Evolutionary conservation across 495 filamentous ascomycete genomes (phyloP), one percentile per base, ranked within the genome.

Genomic region (Chaetomium cochliodes): DNA sequence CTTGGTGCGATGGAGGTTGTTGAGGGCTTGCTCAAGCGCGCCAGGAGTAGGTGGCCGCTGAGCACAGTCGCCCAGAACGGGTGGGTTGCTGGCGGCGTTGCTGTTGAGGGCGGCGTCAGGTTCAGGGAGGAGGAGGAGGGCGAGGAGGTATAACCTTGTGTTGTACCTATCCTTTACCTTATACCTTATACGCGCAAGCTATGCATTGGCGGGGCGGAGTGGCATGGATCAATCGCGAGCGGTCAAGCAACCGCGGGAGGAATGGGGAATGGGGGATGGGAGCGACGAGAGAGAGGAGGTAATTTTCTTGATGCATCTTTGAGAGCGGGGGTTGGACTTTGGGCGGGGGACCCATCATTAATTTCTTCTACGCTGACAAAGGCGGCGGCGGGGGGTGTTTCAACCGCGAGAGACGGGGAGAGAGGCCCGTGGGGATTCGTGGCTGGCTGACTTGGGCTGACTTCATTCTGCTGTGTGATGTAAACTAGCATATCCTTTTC

Each of bases 21-120:
- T 5, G 92, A 96, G 67, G 90, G 85, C 0, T 78, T 97, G 22
- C 72, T 98, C 52, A 92, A 90, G 73, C 85, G 96, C 62, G 89
- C 88, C 16, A 84, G 87, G 28, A 89, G 85, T 59, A 80, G 94
- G 47, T 92, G 88, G 84, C 79, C 79, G 25, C 73, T 97, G 60
- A 84, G 88, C 65, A 86, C 87, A 63, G 87, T 97, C 37, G 86
- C 82, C 46, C 80, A 83, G 57, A 82, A 84, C 58, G 83, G 86
- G 58, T 98, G 92, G 92, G 90, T 98, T 6, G 77, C 75, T 33
- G 82, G 82, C 23, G 93, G 86, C 5, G 88, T 98, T 46, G 68
- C 81, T 62, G 86, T 93, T 5, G 85, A 87, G 8, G 88, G 84
- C 18, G 89, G 91, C 7, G 77, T 96, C 61, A 84, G 84, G 69